Conservation (phyloP, 768 basidiomycete species). For the Trametes punicea region DNA sequence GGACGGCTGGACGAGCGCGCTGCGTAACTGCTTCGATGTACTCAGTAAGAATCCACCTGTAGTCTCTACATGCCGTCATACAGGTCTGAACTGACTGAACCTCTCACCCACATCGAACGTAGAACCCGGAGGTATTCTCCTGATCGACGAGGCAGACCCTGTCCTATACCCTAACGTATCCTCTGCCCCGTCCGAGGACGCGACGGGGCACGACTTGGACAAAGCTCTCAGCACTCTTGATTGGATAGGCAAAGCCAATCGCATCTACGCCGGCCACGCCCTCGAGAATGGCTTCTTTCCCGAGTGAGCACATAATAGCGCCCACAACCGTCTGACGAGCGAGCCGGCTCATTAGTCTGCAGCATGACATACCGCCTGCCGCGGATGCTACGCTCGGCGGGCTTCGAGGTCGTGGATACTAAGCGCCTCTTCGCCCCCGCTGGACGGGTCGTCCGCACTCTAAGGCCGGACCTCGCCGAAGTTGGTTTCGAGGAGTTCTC, state of each 20-base stretch:
- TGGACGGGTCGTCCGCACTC: background rate
- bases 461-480: background rate
- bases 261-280: slow-evolving; percentile 12
- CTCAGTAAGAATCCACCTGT: slow-evolving; percentile 11
- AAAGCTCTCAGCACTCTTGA: background rate
- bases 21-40: slow-evolving; percentile 6
- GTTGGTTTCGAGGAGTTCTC: background rate
- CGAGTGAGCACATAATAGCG: slow-evolving; percentile 5
- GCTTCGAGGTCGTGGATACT: background rate
- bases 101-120: background rate
- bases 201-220: slow-evolving; percentile 5
- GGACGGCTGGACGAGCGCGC: slow-evolving; percentile 14
- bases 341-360: background rate
- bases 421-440: background rate
- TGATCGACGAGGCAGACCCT: slow-evolving; percentile 7
- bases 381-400: background rate
- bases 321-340: background rate
- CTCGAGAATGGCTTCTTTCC: slow-evolving; percentile 6
- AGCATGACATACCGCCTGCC: slow-evolving; percentile 9
- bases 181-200: background rate
- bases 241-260: slow-evolving; percentile 17
- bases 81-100: too few relatives aligned
- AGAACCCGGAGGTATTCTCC: slow-evolving; percentile 10
- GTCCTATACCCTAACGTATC: background rate
- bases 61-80: too few relatives aligned